Evolutionary conservation across 2,329 filamentous ascomycete genomes (phyloP).

Genomic region (Pestalotiopsis sp.): DNA sequence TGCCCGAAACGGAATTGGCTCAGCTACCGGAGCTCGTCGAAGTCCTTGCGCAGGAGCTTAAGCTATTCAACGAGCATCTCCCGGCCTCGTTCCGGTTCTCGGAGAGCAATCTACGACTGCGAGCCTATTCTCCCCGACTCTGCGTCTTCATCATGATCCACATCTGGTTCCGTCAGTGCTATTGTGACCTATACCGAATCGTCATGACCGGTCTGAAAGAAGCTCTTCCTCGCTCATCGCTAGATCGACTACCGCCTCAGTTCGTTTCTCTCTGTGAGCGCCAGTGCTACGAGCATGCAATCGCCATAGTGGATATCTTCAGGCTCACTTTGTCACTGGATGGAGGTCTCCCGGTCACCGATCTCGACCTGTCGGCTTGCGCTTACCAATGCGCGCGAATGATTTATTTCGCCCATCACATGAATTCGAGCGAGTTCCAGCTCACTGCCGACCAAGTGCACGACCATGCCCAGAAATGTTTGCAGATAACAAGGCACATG

Average conservation of each 20-base stretch:
- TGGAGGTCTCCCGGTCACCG: slow-evolving; percentile 50
- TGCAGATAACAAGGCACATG: slow-evolving; percentile 51
- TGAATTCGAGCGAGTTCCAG: slow-evolving; percentile 41
- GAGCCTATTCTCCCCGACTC: slow-evolving; percentile 57
- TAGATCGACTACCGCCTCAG: slow-evolving; percentile 46
- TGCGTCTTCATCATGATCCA: slow-evolving; percentile 62
- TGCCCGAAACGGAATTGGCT: slow-evolving; percentile 44
- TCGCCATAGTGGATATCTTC: slow-evolving; percentile 58
- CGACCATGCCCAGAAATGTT: slow-evolving; percentile 51
- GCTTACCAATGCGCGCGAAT: slow-evolving; percentile 56
- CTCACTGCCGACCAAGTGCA: slow-evolving; percentile 46
- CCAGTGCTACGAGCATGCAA: slow-evolving; percentile 54
- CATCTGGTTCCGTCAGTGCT: slow-evolving; percentile 59
- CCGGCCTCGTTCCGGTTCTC: slow-evolving; percentile 59
- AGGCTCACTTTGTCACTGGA: slow-evolving; percentile 50
- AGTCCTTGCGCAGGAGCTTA: slow-evolving; percentile 45
- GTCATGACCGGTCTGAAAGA: slow-evolving; percentile 53
- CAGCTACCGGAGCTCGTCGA: slow-evolving; percentile 47
- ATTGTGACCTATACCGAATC: slow-evolving; percentile 57
- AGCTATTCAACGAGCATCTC: slow-evolving; percentile 52
- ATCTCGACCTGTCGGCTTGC: slow-evolving; percentile 56
- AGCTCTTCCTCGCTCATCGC: slow-evolving; percentile 42
- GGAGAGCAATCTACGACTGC: slow-evolving; percentile 54
- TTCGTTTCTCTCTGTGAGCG: slow-evolving; percentile 51
- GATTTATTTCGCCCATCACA: slow-evolving; percentile 51